Conservation (phyloP, 148 eudicot species). For the Fagopyrum esculentum region DNA sequence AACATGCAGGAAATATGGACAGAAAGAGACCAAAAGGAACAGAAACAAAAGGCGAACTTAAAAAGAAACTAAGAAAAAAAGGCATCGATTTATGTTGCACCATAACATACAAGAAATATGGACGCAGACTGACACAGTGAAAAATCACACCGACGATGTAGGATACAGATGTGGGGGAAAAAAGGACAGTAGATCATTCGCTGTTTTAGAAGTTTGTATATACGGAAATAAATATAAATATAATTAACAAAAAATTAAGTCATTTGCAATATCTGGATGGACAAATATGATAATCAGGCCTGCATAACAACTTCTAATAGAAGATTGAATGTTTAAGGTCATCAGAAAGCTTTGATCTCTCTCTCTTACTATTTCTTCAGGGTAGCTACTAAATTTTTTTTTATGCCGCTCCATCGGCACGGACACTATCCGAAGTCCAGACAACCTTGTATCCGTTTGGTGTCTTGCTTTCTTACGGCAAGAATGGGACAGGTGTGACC, state of each 20-base stretch:
- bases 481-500: constrained; percentile 1
- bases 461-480: neutral
- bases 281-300: neutral
- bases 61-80: neutral
- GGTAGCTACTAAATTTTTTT: neutral
- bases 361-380: neutral
- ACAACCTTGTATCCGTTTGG: neutral
- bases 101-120: neutral
- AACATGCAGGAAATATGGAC: neutral
- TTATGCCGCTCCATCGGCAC: neutral
- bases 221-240: neutral
- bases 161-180: neutral
- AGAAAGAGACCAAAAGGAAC: neutral
- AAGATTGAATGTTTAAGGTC: neutral
- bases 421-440: neutral
- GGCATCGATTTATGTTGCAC: neutral
- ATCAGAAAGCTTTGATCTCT: neutral
- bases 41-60: neutral
- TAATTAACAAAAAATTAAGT: neutral
- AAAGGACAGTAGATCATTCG: neutral
- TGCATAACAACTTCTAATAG: neutral
- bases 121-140: neutral
- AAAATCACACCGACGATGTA: neutral
- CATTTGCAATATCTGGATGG: neutral
- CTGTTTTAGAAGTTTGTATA: neutral